Percentiles rank a stretch among this genome's conserved stretches.
phyloP scores from a whole-genome alignment of 225 moss, liverwort and hornwort genomes.

The Climacium dendroides region DNA sequence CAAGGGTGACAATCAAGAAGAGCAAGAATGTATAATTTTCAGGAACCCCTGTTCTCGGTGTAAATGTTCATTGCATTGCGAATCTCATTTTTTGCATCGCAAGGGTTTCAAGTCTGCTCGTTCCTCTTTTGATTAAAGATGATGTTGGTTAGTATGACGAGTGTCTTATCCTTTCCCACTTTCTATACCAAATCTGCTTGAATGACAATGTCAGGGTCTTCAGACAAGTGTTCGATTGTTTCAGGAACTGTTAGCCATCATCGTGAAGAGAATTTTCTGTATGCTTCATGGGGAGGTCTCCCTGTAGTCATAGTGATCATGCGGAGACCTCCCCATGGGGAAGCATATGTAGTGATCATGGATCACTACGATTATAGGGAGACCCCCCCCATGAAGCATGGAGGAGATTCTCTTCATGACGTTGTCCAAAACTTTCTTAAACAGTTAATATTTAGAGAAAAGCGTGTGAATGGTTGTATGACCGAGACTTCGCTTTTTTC shows the following conservation, averaged over 20 bases:
- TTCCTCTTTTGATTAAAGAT: neutral
- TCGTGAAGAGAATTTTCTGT: neutral
- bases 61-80: neutral
- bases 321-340: too few relatives aligned
- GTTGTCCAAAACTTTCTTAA: neutral
- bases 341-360: neutral
- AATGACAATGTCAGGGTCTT: neutral
- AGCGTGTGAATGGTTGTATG: neutral
- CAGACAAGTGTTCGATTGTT: neutral
- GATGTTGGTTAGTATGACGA: neutral
- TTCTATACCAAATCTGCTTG: neutral
- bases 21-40: constrained; percentile 62
- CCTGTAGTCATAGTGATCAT: neutral
- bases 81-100: neutral
- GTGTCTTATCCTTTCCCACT: neutral
- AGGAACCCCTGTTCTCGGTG: neutral
- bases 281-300: neutral
- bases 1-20: constrained; percentile 82
- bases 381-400: too few relatives aligned
- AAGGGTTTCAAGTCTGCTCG: neutral
- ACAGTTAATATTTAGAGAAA: neutral
- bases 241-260: neutral
- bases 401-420: neutral
- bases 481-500: too few relatives aligned
- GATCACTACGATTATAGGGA: too few relatives aligned